Conservation (phyloP, 768 basidiomycete genomes). For the Trametes punicea region DNA sequence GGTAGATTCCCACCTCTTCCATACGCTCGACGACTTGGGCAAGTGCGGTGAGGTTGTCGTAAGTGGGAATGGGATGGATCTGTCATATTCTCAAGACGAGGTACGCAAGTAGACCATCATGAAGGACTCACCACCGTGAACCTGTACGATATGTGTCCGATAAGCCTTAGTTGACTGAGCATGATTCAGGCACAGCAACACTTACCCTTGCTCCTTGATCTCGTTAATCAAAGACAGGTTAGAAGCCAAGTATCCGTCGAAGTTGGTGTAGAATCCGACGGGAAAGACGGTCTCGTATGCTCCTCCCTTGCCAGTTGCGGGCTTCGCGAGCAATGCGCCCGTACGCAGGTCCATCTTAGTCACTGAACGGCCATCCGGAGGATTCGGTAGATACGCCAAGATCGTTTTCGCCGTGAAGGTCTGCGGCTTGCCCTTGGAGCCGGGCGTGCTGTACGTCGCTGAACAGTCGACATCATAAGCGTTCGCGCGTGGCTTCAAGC, state of each 20-base stretch:
- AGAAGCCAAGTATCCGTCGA: slow-evolving; percentile 48
- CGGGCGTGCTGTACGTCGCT: slow-evolving; percentile 27
- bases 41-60: slow-evolving; percentile 55
- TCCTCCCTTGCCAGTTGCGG: slow-evolving; percentile 22
- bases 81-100: slow-evolving; percentile 13
- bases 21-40: slow-evolving; percentile 62
- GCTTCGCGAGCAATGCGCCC: slow-evolving; percentile 41
- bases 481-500: slow-evolving; percentile 28
- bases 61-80: slow-evolving; percentile 72
- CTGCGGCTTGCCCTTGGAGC: slow-evolving; percentile 21
- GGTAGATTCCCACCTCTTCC: slow-evolving; percentile 65
- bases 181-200: neutral
- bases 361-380: slow-evolving; percentile 35
- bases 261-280: slow-evolving; percentile 70
- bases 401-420: slow-evolving; percentile 31
- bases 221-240: slow-evolving; percentile 53
- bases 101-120: neutral
- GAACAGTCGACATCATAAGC: slow-evolving; percentile 35
- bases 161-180: neutral
- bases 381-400: slow-evolving; percentile 41
- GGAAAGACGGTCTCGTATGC: slow-evolving; percentile 49
- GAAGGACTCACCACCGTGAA: slow-evolving; percentile 34
- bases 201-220: slow-evolving; percentile 55
- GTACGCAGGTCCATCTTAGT: slow-evolving; percentile 49
- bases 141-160: slow-evolving; percentile 31